Evolutionary conservation across 345 rosid genomes (phyloP).

Genomic region (Brassica cretica): DNA sequence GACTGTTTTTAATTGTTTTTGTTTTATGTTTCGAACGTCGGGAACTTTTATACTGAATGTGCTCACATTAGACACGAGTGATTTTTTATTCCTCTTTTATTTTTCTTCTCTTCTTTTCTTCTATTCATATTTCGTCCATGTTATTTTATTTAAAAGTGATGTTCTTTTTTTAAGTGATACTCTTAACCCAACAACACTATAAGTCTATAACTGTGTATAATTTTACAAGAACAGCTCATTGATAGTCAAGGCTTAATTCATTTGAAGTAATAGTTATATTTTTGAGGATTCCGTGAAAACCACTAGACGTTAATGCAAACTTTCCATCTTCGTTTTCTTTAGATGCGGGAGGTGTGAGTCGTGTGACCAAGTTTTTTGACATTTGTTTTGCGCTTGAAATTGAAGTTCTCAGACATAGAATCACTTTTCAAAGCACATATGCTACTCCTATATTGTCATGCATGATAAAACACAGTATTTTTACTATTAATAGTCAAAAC

Average conservation of each 20-base stretch:
- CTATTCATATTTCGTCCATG: slow-evolving; percentile 17
- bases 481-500: not conserved
- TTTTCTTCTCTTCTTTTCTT: not conserved
- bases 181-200: not conserved
- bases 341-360: slow-evolving; percentile 1
- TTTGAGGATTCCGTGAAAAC: not conserved
- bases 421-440: not conserved
- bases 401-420: not conserved
- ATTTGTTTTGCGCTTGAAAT: not conserved
- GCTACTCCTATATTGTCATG: not conserved
- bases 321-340: slow-evolving; percentile 11
- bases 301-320: slow-evolving; percentile 1
- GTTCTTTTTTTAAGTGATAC: not conserved
- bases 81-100: not conserved
- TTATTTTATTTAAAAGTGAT: not conserved
- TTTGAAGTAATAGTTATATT: not conserved
- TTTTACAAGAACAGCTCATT: slow-evolving; percentile 14
- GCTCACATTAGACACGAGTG: slow-evolving; percentile 32
- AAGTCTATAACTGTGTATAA: not conserved
- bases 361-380: not conserved
- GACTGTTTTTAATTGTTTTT: slow-evolving; percentile 16
- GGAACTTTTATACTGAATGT: slow-evolving; percentile 10
- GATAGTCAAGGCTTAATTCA: not conserved
- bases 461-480: not conserved
- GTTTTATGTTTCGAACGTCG: slow-evolving; percentile 21